Percentiles rank a stretch among this genome's conserved stretches.
phyloP scores from a whole-genome alignment of 371 early-diverging fungal species.

The Rhizopus delemar region DNA sequence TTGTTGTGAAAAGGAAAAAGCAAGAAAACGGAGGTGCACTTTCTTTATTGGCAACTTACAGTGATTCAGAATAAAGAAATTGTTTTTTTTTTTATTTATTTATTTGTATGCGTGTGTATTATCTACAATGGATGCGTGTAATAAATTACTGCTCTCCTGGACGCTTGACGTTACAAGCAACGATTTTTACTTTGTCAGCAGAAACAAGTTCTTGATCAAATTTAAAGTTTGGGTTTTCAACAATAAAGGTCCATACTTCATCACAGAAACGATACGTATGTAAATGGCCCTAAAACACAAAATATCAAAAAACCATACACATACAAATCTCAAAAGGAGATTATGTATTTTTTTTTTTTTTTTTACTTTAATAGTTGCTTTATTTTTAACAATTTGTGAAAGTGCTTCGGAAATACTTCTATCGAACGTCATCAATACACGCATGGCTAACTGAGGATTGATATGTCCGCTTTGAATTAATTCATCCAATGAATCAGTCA shows the following conservation, averaged over 20 bases:
- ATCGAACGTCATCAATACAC: slow-evolving; percentile 80
- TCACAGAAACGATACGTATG: slow-evolving; percentile 91
- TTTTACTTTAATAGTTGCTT: slow-evolving; percentile 47
- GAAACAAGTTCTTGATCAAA: slow-evolving; percentile 80
- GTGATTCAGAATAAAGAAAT: slow-evolving; percentile 17
- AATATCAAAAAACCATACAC: slow-evolving; percentile 3
- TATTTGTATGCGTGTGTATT: not conserved
- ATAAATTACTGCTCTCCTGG: slow-evolving; percentile 61
- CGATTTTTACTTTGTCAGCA: slow-evolving; percentile 90
- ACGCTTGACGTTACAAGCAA: slow-evolving; percentile 80
- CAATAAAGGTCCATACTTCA: slow-evolving; percentile 96
- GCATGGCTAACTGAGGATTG: slow-evolving; percentile 93
- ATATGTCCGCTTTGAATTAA: slow-evolving; percentile 87
- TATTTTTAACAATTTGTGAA: slow-evolving; percentile 46
- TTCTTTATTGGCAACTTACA: slow-evolving; percentile 33
- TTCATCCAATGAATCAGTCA: slow-evolving; percentile 95
- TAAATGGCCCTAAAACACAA: slow-evolving; percentile 68
- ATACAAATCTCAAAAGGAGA: not conserved
- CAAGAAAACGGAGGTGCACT: slow-evolving; percentile 33
- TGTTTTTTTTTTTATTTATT: not conserved
- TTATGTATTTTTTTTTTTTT: slow-evolving; percentile 1
- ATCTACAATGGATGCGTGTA: not conserved
- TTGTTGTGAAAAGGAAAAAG: slow-evolving; percentile 39
- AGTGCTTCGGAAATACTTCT: slow-evolving; percentile 50
- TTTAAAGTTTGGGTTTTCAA: slow-evolving; percentile 82